Evolutionary conservation across 2,329 filamentous ascomycete species (phyloP).

Genomic region (Pyrenophora seminiperda): DNA sequence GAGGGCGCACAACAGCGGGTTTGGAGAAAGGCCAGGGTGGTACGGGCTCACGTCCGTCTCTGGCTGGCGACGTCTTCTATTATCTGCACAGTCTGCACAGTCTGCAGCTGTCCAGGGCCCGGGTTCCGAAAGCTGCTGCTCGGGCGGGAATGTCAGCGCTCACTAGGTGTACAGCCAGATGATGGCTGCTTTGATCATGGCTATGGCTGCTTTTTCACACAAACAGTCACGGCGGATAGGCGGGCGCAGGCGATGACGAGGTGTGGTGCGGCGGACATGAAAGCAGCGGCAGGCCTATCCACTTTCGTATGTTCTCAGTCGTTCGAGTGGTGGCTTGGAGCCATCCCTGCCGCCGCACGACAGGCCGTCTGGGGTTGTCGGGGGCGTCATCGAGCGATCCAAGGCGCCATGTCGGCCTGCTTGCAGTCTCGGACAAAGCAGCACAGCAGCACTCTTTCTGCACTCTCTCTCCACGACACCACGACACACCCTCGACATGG

Average conservation of each 20-base stretch:
- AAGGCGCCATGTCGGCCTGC: conserved; percentile 1
- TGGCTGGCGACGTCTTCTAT: conserved; percentile 4
- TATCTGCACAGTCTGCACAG: no score
- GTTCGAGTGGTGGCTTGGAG: conserved; percentile 38
- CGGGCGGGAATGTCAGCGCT: conserved; percentile 10
- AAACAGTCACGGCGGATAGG: conserved; percentile 15
- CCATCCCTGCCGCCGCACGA: conserved; percentile 28
- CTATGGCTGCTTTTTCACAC: conserved; percentile 24
- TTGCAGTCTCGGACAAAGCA: neutral
- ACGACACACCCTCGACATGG: no score
- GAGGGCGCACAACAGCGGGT: conserved; percentile 16
- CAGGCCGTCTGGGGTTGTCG: conserved; percentile 12
- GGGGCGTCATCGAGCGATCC: conserved; percentile 12
- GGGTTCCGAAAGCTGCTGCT: conserved; percentile 9
- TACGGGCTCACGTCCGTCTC: conserved; percentile 19
- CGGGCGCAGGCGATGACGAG: conserved; percentile 30
- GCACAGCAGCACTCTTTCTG: no score
- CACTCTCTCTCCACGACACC: neutral
- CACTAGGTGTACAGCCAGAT: conserved; percentile 13
- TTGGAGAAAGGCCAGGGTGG: conserved; percentile 19
- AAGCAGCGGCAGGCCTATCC: conserved; percentile 27
- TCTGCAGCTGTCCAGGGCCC: conserved; percentile 8
- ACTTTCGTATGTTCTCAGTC: conserved; percentile 28
- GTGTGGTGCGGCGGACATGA: conserved; percentile 24
- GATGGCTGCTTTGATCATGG: conserved; percentile 22